phyloP scores from a whole-genome alignment of 192 early-diverging fungal genomes.

The Coemansia sp. region DNA sequence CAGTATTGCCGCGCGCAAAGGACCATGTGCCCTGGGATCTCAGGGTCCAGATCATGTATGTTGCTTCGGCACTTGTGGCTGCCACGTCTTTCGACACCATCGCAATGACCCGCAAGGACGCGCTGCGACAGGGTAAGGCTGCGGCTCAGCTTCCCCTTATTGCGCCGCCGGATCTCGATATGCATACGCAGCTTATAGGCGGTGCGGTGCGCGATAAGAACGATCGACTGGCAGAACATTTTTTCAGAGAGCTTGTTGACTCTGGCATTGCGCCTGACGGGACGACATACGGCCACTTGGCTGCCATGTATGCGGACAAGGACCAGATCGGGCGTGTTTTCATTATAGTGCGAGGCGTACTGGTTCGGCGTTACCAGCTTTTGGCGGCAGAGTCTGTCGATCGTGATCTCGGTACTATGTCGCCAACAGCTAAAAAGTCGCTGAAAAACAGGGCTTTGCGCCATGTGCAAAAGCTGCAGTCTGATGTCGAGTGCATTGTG shows the following conservation, averaged over 20 bases:
- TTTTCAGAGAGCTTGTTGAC: slow-evolving; percentile 48
- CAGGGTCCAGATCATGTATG: slow-evolving; percentile 43
- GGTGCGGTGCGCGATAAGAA: slow-evolving; percentile 39
- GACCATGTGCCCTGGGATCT: slow-evolving; percentile 51
- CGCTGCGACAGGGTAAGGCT: slow-evolving; percentile 30
- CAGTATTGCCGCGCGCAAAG: slow-evolving; percentile 18
- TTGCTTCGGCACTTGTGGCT: slow-evolving; percentile 43
- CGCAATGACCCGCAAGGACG: slow-evolving; percentile 22
- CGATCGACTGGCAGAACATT: slow-evolving; percentile 32
- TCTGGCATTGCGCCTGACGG: slow-evolving; percentile 34
- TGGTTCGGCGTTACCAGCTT: slow-evolving; percentile 21
- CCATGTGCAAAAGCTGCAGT: slow-evolving; percentile 21
- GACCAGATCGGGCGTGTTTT: slow-evolving; percentile 37
- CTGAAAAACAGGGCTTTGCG: slow-evolving; percentile 15
- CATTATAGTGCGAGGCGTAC: slow-evolving; percentile 34
- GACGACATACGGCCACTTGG: slow-evolving; percentile 40
- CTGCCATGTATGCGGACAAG: slow-evolving; percentile 37
- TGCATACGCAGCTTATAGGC: slow-evolving; percentile 43
- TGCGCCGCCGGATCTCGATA: slow-evolving; percentile 32
- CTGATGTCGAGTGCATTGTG: slow-evolving; percentile 42
- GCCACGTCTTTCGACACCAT: slow-evolving; percentile 31
- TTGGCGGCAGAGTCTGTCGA: slow-evolving; percentile 11
- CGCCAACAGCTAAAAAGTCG: slow-evolving; percentile 9
- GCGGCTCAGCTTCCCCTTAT: slow-evolving; percentile 40
- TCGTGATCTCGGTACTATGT: not conserved